Conservation (phyloP, 2,329 filamentous ascomycete genomes). For the Cordyceps tenuipes region DNA sequence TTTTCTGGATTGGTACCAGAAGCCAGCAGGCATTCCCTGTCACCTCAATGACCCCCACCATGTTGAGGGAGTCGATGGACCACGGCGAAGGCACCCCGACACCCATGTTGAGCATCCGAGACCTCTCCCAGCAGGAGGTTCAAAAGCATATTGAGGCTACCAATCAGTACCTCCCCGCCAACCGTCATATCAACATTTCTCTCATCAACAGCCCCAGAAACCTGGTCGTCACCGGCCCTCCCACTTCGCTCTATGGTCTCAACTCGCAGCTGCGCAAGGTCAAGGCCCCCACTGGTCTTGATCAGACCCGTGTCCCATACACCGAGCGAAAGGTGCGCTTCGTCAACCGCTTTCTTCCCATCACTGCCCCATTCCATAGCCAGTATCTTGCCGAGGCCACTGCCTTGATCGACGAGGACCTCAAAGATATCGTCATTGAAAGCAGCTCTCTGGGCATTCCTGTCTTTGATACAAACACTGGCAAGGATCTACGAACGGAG, state of each 20-base stretch:
- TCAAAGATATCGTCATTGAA: slow-evolving; percentile 73
- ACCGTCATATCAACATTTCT: slow-evolving; percentile 90
- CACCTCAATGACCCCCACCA: slow-evolving; percentile 84
- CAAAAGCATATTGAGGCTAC: slow-evolving; percentile 96
- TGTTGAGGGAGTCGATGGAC: slow-evolving; percentile 87
- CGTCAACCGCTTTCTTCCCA: slow-evolving; percentile 92
- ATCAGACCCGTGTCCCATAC: slow-evolving; percentile 89
- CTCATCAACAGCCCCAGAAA: slow-evolving; percentile 95
- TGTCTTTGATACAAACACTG: slow-evolving; percentile 84
- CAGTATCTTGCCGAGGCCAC: slow-evolving; percentile 80
- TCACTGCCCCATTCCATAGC: slow-evolving; percentile 97
- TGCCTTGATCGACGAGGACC: slow-evolving; percentile 74
- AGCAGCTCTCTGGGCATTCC: slow-evolving; percentile 68
- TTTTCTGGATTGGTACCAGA: slow-evolving; percentile 97
- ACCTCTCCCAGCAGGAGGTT: slow-evolving; percentile 78
- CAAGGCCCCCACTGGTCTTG: slow-evolving; percentile 93
- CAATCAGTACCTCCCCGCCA: slow-evolving; percentile 88
- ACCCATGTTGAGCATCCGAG: slow-evolving; percentile 95
- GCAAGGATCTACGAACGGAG: slow-evolving; percentile 68
- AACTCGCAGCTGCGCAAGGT: slow-evolving; percentile 93
- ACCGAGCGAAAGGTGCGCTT: slow-evolving; percentile 96
- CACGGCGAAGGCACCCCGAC: slow-evolving; percentile 93
- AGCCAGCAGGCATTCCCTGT: slow-evolving; percentile 96
- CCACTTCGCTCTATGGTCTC: slow-evolving; percentile 90
- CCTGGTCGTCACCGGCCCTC: slow-evolving; percentile 91